Base-by-base conservation (phyloP, 176 grass and related monocot genomes). In the Puya raimondii region DNA sequence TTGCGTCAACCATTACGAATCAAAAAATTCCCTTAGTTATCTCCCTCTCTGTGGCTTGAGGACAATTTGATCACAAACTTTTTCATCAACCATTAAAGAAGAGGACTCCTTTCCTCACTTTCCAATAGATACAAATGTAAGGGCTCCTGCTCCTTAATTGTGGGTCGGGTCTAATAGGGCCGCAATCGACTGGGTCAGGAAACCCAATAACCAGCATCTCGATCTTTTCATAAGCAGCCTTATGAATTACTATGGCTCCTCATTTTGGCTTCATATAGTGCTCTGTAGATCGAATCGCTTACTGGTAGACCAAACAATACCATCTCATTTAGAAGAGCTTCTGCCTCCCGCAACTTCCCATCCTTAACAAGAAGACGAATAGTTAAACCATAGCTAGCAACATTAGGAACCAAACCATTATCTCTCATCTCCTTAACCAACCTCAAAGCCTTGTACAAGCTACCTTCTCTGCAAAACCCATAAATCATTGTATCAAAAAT, bases 401-500 rank as follows among this genome's bases (percentile, higher is more conserved):
- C 9, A 79, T 87, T 96, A 15, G 87, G 91, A 70, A 85, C 59
- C 74, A 88, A 68, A 9, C 87, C 81, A 42, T 78, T 74, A 65
- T 72, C 72, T 49, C 81, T 78, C 91, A 83, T 91, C 47, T 81
- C 84, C 47, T 47, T 74, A 26, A 85, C 66, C 33, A 91, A 51
- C 53, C 64, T 88, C 23, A 83, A 47, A 48, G 84, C 79, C 75
- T 68, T 80, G 70, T 83, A 85, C 5, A 84, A 90, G 71, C 67
- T 96, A 63, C 87, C 87, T 85, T 96, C 76, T 42, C 81, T 73
- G 3, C 84, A 80, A 77, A 87, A 91, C 16, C 87, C 91, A 85
- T 80, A 83, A 53, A 96, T 76, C 84, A 96, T 78, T 68, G 85
- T 87, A 53, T 96, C 77, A 80, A 88, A 88, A 5, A 88, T 80